Percentiles rank a stretch among this genome's conserved stretches.
Conservation (phyloP, 306 rosid species). For the Ammopiptanthus mongolicus region DNA sequence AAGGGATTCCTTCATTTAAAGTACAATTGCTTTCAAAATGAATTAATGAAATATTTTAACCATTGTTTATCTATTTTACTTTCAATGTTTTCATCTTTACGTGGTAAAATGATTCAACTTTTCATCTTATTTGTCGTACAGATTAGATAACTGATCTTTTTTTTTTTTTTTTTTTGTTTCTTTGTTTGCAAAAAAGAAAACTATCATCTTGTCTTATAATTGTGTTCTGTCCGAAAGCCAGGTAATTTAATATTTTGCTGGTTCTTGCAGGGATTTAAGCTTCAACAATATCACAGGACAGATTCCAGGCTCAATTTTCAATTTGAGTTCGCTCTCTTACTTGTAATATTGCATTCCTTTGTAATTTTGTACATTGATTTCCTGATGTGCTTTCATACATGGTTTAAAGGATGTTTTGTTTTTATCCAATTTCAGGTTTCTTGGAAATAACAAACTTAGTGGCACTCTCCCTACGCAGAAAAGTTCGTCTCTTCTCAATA, state of each 20-base stretch:
- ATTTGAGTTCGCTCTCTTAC: conserved; percentile 43
- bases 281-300: conserved; percentile 70
- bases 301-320: conserved; percentile 59
- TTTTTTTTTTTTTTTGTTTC: not conserved
- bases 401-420: conserved; percentile 1
- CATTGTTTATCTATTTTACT: not conserved
- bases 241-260: not conserved
- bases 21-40: not conserved
- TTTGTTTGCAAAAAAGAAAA: not conserved
- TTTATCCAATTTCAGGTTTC: conserved; percentile 42
- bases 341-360: conserved; percentile 48
- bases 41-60: not conserved
- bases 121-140: not conserved
- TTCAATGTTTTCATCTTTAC: not conserved
- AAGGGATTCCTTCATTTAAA: not conserved
- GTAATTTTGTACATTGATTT: not conserved
- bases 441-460: conserved; percentile 66
- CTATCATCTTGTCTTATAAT: not conserved
- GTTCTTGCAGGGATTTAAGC: conserved; percentile 72
- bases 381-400: not conserved
- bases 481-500: conserved; percentile 40
- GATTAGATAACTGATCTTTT: not conserved
- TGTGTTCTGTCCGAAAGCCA: not conserved
- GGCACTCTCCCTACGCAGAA: conserved; percentile 54
- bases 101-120: not conserved